Percentiles rank a stretch among this genome's conserved stretches.
Conservation (phyloP, 1,284 basidiomycete species). For the Cronartium ribicola region DNA sequence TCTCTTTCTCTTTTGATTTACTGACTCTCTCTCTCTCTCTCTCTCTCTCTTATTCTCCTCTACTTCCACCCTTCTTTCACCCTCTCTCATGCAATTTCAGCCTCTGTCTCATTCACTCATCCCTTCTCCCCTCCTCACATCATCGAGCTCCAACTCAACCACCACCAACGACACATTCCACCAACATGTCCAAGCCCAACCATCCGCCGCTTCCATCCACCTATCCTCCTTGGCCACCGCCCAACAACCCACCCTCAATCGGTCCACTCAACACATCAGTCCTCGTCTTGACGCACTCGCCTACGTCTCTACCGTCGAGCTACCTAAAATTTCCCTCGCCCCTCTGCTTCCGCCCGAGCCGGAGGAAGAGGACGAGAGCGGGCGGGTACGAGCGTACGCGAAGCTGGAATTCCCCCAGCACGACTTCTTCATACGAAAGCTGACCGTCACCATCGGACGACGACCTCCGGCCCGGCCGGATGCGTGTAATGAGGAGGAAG, state of each 20-base stretch:
- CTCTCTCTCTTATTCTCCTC: no score
- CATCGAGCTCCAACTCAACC: background rate
- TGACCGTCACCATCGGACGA: conserved; percentile 23
- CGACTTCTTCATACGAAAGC: conserved; percentile 37
- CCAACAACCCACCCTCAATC: background rate
- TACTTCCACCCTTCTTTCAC: no score
- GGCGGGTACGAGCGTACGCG: conserved; percentile 26
- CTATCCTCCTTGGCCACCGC: background rate
- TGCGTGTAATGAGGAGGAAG: background rate
- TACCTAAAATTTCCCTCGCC: conserved; percentile 4
- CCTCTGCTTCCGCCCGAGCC: background rate
- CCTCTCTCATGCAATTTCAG: conserved; percentile 3
- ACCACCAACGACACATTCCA: no score
- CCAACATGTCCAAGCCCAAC: no score
- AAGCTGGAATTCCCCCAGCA: conserved; percentile 41
- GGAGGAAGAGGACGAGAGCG: background rate
- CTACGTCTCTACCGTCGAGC: conserved; percentile 24
- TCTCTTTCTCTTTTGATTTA: no score
- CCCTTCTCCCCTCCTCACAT: background rate
- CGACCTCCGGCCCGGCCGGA: conserved; percentile 11
- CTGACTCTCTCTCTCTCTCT: no score
- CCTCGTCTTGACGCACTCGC: conserved; percentile 24
- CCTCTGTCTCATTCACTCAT: background rate
- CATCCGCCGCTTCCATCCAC: background rate
- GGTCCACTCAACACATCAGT: conserved; percentile 4